Evolutionary conservation across 805 yeast species (phyloP).

Genomic region (Yueomyces sinensis): DNA sequence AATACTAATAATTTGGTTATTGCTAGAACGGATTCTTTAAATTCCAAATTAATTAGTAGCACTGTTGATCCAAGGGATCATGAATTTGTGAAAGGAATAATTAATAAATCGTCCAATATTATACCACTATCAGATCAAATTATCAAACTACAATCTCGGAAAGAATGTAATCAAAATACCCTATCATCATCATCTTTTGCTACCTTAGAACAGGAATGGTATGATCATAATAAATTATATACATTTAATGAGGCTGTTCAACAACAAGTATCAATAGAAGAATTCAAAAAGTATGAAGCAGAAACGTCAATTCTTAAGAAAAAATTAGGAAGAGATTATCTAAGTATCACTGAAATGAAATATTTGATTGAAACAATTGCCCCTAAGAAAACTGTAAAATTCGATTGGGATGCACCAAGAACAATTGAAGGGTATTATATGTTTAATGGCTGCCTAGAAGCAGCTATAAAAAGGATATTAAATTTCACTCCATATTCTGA

Average conservation of each 20-base stretch:
- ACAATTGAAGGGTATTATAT: slow-evolving; percentile 46
- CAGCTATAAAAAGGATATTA: slow-evolving; percentile 40
- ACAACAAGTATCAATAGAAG: slow-evolving; percentile 7
- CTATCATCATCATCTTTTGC: slow-evolving; percentile 17
- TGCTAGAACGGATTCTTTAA: slow-evolving; percentile 50
- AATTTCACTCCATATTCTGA: slow-evolving; percentile 54
- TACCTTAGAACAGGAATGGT: slow-evolving; percentile 35
- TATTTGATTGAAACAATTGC: slow-evolving; percentile 15
- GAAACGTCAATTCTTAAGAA: slow-evolving; percentile 2
- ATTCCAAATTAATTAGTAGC: slow-evolving; percentile 37
- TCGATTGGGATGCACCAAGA: slow-evolving; percentile 49
- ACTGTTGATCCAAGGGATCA: slow-evolving; percentile 46
- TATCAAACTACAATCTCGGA: slow-evolving; percentile 29
- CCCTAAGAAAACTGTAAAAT: slow-evolving; percentile 26
- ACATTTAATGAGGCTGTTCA: slow-evolving; percentile 41
- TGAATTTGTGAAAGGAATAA: slow-evolving; percentile 38
- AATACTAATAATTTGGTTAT: slow-evolving; percentile 42
- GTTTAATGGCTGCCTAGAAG: slow-evolving; percentile 35
- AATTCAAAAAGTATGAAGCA: slow-evolving; percentile 17
- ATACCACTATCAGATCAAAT: slow-evolving; percentile 35
- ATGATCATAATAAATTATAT: slow-evolving; percentile 25
- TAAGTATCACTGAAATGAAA: slow-evolving; percentile 13
- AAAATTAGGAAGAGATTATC: slow-evolving; percentile 15
- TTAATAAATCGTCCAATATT: slow-evolving; percentile 15
- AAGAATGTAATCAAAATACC: slow-evolving; percentile 21